A percentile compares a stretch with the other conserved stretches of the same genome.
phyloP scores from a whole-genome alignment of 140 eudicot genomes.

The Erigeron philadelphicus region DNA sequence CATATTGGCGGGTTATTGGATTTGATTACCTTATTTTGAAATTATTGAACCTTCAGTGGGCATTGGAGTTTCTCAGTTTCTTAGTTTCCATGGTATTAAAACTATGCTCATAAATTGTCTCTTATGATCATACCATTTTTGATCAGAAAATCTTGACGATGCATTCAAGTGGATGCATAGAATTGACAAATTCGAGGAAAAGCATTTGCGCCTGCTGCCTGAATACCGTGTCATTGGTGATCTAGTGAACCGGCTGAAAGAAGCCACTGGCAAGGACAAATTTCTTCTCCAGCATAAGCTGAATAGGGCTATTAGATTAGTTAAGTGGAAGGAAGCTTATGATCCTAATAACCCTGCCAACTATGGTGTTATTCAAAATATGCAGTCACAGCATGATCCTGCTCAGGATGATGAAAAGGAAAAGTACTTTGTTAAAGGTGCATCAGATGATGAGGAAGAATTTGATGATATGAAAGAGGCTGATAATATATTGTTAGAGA shows the following conservation, averaged over 20 bases:
- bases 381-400: constrained; percentile 34
- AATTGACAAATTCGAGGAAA: constrained; percentile 68
- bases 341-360: constrained; percentile 80
- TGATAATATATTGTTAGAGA: constrained; percentile 58
- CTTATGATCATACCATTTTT: constrained; percentile 4
- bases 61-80: no score
- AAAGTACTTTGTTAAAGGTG: constrained; percentile 29
- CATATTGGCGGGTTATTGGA: not conserved
- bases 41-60: not conserved
- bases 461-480: constrained; percentile 70
- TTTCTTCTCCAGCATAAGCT: constrained; percentile 77
- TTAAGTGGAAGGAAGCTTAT: constrained; percentile 63
- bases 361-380: constrained; percentile 58
- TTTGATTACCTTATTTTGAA: not conserved
- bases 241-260: constrained; percentile 64
- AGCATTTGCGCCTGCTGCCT: constrained; percentile 46
- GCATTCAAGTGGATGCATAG: constrained; percentile 58
- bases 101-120: not conserved
- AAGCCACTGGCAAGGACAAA: constrained; percentile 75
- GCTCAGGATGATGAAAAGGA: constrained; percentile 35
- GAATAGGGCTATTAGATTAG: constrained; percentile 71
- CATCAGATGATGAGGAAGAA: constrained; percentile 40
- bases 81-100: not conserved
- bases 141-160: constrained; percentile 57
- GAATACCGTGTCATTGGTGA: constrained; percentile 86